phyloP scores from a whole-genome alignment of 2,329 filamentous ascomycete species.

The Aureobasidium melanogenum region DNA sequence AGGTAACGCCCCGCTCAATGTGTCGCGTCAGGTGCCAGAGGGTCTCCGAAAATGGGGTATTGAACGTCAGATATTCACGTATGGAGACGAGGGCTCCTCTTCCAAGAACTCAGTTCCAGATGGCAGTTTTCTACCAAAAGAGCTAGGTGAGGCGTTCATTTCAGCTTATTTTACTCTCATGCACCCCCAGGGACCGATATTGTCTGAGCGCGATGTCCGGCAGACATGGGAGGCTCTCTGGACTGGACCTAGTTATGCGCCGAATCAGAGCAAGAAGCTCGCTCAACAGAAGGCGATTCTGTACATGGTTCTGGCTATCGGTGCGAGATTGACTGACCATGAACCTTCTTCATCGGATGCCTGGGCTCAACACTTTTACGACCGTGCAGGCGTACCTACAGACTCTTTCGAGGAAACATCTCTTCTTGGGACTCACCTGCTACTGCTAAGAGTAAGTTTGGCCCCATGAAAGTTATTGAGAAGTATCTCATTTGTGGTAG shows the following conservation, averaged over 20 bases:
- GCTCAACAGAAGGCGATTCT: slow-evolving; percentile 3
- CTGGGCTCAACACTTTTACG: slow-evolving; percentile 9
- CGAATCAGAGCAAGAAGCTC: neutral
- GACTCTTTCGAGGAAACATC: slow-evolving; percentile 9
- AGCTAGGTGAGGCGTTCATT: slow-evolving; percentile 10
- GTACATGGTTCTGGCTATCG: slow-evolving; percentile 9
- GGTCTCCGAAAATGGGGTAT: slow-evolving; percentile 9
- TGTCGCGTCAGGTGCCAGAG: neutral
- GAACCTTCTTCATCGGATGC: neutral
- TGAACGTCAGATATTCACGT: slow-evolving; percentile 9
- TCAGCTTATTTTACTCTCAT: slow-evolving; percentile 6
- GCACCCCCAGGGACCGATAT: neutral
- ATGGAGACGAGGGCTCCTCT: neutral
- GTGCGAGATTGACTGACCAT: neutral
- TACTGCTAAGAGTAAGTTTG: neutral
- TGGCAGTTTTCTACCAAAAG: neutral
- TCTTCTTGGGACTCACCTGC: slow-evolving; percentile 5
- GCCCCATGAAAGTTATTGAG: neutral
- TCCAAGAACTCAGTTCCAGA: neutral
- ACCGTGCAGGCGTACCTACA: neutral
- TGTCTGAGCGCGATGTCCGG: neutral
- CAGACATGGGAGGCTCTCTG: slow-evolving; percentile 3
- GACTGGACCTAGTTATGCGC: neutral
- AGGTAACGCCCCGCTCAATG: neutral
- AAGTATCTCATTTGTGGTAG: neutral